Percentiles rank a stretch among this genome's conserved stretches.
Conservation (phyloP, 352 stramenopile genomes). For the Phytophthora kernoviae region DNA sequence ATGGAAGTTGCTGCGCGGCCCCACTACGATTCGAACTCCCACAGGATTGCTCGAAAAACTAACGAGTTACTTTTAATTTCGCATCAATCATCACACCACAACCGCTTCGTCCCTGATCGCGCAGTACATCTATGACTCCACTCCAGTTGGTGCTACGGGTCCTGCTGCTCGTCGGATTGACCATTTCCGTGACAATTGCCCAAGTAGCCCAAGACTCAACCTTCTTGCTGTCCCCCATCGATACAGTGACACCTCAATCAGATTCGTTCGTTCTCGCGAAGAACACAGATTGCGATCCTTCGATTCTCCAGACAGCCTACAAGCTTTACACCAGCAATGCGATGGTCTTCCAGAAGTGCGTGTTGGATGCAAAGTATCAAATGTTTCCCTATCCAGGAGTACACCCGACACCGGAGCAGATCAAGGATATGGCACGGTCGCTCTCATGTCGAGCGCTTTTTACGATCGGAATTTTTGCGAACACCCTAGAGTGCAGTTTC, state of each 20-base stretch:
- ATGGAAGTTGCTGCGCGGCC: no score
- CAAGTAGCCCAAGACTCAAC: constrained; percentile 7
- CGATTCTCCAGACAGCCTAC: constrained; percentile 35
- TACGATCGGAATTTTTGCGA: constrained; percentile 38
- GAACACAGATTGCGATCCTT: constrained; percentile 40
- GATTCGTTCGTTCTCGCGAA: constrained; percentile 41
- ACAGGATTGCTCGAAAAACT: no score
- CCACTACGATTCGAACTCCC: no score
- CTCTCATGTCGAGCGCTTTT: constrained; percentile 52
- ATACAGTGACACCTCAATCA: constrained; percentile 35
- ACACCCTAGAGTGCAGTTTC: constrained; percentile 48
- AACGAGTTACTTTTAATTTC: neutral
- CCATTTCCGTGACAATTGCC: constrained; percentile 1
- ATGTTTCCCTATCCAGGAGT: constrained; percentile 54
- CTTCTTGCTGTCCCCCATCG: constrained; percentile 31
- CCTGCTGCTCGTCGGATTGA: constrained; percentile 5
- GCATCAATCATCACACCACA: neutral
- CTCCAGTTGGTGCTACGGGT: neutral
- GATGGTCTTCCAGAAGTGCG: constrained; percentile 51
- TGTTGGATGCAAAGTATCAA: constrained; percentile 47
- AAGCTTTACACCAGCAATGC: constrained; percentile 50
- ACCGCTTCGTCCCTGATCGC: no score
- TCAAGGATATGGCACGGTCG: constrained; percentile 33
- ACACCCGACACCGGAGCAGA: constrained; percentile 42
- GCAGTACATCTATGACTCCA: no score